phyloP scores from a whole-genome alignment of 352 stramenopile species.

The Phytopythium delawarense region DNA sequence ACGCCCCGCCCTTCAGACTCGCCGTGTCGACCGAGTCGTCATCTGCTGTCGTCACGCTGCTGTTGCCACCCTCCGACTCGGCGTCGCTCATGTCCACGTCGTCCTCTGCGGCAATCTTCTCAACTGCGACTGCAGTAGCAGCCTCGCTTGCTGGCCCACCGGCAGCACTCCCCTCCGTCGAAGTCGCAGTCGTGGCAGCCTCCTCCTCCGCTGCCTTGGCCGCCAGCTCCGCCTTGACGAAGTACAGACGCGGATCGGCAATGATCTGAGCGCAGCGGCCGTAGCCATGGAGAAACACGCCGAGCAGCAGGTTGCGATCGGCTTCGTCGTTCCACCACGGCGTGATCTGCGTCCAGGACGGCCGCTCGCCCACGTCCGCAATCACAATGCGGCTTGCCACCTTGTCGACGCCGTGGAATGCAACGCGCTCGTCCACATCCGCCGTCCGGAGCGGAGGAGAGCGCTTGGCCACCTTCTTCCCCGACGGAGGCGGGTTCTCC shows the following conservation, averaged over 20 bases:
- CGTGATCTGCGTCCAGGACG: conserved; percentile 78
- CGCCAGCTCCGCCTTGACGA: conserved; percentile 57
- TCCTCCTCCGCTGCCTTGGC: conserved; percentile 22
- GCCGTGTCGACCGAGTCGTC: conserved; percentile 25
- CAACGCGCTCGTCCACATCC: conserved; percentile 70
- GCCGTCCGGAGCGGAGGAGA: conserved; percentile 24
- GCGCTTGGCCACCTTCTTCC: conserved; percentile 4
- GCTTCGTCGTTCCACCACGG: conserved; percentile 83
- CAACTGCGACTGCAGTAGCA: conserved; percentile 1
- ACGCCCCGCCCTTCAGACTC: conserved; percentile 5
- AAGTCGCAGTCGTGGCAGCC: neutral
- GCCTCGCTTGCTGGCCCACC: neutral
- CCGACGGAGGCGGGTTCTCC: neutral
- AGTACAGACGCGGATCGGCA: conserved; percentile 65
- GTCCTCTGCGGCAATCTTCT: conserved; percentile 22
- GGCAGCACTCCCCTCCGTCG: conserved; percentile 6
- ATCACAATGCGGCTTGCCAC: conserved; percentile 58
- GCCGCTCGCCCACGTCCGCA: conserved; percentile 66
- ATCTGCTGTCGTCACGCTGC: conserved; percentile 31
- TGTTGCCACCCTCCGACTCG: conserved; percentile 46
- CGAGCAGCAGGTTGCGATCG: conserved; percentile 73
- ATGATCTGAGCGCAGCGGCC: conserved; percentile 82
- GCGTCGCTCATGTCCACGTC: conserved; percentile 35
- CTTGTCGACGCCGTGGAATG: conserved; percentile 66
- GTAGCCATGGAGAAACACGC: conserved; percentile 85